Base-by-base conservation (phyloP, 2,329 filamentous ascomycete genomes). In the Pezicula carpinea region DNA sequence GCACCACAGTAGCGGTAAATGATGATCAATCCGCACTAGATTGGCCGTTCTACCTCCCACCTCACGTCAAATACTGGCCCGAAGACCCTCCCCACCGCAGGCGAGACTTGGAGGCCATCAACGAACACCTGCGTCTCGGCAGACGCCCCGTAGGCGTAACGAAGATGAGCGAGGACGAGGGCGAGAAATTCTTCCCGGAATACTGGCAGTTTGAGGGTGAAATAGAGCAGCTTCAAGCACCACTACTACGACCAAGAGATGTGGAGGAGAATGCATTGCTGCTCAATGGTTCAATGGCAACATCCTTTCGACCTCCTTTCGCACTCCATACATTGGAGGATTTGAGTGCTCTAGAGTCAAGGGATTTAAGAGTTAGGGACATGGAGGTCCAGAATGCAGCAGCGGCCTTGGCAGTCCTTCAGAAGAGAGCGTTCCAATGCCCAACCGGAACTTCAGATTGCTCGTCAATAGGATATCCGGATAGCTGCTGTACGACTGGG, bases 141-240 rank as follows among this genome's bases (percentile, higher is more conserved):
- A 46, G 46, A 22, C 64, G 56, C 34, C 85, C 85, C 0, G 75
- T 78, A 1, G 86, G 79, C 1, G 73, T 91, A 46, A 79, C 78
- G 61, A 90, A 90, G 62, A 87, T 91, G 79, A 74, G 80, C 39
- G 73, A 73, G 5, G 82, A 89, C 60, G 77, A 80, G 42, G 79
- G 79, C 50, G 84, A 88, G 62, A 93, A 89, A 73, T 84, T 92
- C 61, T 79, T 83, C 55, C 70, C 83, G 47, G 76, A 87, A 38
- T 85, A 89, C 63, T 83, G 63, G 63, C 56, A 57, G 69, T 60
- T 60, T 46, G 57, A 58, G 11, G 51, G 50, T 19, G 51, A 56
- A 4, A 26, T 49, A n/a, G 39, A 33, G n/a, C 48, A 51, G 43
- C 48, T 33, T 18, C 40, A 44, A 4, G 22, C 11, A 47, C 10